These are phyloP conservation scores for Ceratobasidium sp. DNA, from an alignment of 1,284 basidiomycete species.

Conservation along the genomic window DNA sequence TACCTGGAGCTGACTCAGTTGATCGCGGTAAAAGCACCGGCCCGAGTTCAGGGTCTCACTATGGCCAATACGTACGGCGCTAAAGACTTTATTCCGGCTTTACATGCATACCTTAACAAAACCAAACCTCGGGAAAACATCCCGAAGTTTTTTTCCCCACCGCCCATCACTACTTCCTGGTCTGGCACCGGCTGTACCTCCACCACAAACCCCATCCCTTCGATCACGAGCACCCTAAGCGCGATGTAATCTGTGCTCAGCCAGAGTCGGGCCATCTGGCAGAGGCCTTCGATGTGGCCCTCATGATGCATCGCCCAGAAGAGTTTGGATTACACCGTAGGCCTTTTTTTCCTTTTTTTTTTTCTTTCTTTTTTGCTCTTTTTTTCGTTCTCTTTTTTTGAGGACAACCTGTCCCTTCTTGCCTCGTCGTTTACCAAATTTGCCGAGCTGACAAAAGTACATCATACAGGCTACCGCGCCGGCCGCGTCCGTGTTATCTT, in stretches of 20 bases:
- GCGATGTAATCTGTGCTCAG: slow-evolving; percentile 18
- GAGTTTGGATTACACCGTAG: slow-evolving; percentile 42
- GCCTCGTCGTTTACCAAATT: too few species aligned
- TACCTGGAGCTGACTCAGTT: neutral
- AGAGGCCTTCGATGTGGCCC: neutral
- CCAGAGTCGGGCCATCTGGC: slow-evolving; percentile 49
- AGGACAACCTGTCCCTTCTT: too few species aligned
- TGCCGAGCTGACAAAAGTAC: too few species aligned
- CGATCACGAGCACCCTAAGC: neutral
- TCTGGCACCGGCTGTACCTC: slow-evolving; percentile 33
- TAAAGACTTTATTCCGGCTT: neutral
- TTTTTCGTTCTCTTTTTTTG: too few species aligned
- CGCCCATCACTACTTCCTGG: neutral
- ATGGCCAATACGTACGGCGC: neutral
- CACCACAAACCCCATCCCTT: slow-evolving; percentile 4
- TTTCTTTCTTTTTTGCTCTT: too few species aligned
- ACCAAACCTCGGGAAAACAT: neutral
- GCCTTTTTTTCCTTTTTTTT: too few species aligned
- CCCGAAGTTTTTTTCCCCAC: neutral
- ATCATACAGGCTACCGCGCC: slow-evolving; percentile 20
- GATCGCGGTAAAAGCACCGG: neutral
- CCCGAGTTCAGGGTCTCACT: neutral
- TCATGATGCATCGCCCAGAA: neutral
- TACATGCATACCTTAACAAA: neutral
- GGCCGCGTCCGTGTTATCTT: slow-evolving; percentile 27